These are phyloP conservation scores for Stemphylium beticola DNA, from an alignment of 2,329 filamentous ascomycete species.

Conservation along the genomic window DNA sequence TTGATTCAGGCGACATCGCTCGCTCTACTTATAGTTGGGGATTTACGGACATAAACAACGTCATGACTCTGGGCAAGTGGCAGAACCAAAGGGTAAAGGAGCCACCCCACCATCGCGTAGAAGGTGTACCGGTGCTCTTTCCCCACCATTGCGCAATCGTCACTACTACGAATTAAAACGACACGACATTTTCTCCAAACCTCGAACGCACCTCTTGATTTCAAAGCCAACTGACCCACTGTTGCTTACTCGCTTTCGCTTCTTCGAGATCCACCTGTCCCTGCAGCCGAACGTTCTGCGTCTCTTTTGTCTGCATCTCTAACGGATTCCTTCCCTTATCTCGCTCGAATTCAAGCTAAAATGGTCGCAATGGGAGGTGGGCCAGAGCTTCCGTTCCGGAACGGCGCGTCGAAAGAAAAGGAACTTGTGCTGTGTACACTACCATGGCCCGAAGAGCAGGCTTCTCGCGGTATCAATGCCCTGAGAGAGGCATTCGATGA, in stretches of 20 bases:
- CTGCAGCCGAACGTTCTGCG: background rate
- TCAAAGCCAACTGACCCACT: background rate
- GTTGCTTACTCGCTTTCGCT: background rate
- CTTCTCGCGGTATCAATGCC: slow-evolving; percentile 26
- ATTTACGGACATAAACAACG: slow-evolving; percentile 1
- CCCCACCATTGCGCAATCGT: background rate
- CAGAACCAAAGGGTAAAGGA: background rate
- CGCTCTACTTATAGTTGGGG: background rate
- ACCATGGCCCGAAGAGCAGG: slow-evolving; percentile 45
- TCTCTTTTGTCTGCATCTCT: background rate
- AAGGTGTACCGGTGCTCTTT: background rate
- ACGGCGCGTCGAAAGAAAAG: slow-evolving; percentile 34
- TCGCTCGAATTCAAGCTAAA: background rate
- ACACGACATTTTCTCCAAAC: background rate
- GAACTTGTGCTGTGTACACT: slow-evolving; percentile 52
- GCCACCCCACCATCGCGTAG: slow-evolving; percentile 4
- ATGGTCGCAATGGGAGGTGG: slow-evolving; percentile 56
- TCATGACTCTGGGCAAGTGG: background rate
- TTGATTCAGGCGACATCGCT: background rate
- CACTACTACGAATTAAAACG: background rate
- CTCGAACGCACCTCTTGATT: background rate
- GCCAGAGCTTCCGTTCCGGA: slow-evolving; percentile 30
- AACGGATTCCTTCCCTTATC: background rate
- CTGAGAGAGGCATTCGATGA: slow-evolving; percentile 41
- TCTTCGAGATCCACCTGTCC: background rate